phyloP scores from a whole-genome alignment of 805 yeast genomes.

The Wickerhamomyces bisporus region DNA sequence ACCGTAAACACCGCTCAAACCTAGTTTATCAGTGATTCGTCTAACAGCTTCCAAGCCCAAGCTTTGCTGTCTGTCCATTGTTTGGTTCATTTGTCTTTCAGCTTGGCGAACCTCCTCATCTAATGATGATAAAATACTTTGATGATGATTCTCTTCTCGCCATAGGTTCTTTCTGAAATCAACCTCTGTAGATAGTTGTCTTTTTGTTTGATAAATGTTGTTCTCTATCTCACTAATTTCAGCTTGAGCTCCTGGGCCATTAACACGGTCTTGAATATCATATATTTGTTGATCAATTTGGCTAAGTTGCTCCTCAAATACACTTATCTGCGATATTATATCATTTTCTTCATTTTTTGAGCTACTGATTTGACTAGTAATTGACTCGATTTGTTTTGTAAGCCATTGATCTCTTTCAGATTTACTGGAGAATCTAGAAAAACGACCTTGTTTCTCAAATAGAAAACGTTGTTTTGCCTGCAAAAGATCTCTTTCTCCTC shows the following conservation, averaged over 20 bases:
- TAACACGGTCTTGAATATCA: slow-evolving; percentile 32
- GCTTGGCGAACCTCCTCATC: slow-evolving; percentile 51
- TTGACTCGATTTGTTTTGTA: neutral
- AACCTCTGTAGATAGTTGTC: slow-evolving; percentile 37
- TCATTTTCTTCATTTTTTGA: neutral
- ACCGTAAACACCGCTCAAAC: slow-evolving; percentile 68
- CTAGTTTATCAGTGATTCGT: slow-evolving; percentile 53
- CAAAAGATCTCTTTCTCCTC: slow-evolving; percentile 34
- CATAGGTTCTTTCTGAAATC: slow-evolving; percentile 71
- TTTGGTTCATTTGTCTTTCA: slow-evolving; percentile 57
- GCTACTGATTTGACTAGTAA: neutral
- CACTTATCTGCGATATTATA: slow-evolving; percentile 37
- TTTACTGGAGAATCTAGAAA: slow-evolving; percentile 49
- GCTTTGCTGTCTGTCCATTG: slow-evolving; percentile 69
- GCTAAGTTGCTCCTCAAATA: slow-evolving; percentile 16
- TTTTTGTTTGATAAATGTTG: slow-evolving; percentile 30
- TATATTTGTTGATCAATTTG: slow-evolving; percentile 26
- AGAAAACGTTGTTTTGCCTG: slow-evolving; percentile 53
- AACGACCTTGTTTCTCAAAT: slow-evolving; percentile 67
- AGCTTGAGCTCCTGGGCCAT: slow-evolving; percentile 28
- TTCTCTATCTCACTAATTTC: slow-evolving; percentile 29
- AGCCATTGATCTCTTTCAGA: slow-evolving; percentile 69
- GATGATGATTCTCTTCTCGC: slow-evolving; percentile 70
- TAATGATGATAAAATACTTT: slow-evolving; percentile 50
- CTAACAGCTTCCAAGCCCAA: slow-evolving; percentile 67